phyloP scores from a whole-genome alignment of 352 stramenopile genomes.

The Bremia lactucae region DNA sequence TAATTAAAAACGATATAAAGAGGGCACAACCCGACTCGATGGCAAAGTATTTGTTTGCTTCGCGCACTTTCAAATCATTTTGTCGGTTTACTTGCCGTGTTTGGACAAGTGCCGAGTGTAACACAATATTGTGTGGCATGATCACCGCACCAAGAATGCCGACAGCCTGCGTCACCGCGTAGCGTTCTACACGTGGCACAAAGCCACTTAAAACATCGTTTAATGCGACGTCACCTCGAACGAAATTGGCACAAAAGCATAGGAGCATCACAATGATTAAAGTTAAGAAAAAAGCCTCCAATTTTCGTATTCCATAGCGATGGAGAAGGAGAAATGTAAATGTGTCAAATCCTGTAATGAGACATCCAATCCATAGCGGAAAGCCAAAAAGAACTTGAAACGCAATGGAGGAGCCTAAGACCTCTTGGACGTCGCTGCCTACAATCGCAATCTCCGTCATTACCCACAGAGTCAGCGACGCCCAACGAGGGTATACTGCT shows the following conservation, averaged over 20 bases:
- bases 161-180: conserved; percentile 76
- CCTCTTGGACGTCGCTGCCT: conserved; percentile 86
- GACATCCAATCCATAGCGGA: conserved; percentile 83
- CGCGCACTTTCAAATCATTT: conserved; percentile 48
- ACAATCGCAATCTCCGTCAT: conserved; percentile 92
- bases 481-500: conserved; percentile 62
- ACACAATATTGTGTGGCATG: conserved; percentile 95
- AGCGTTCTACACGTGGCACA: conserved; percentile 55
- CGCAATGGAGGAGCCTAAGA: conserved; percentile 86
- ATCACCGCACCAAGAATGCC: conserved; percentile 91
- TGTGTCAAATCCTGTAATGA: conserved; percentile 84
- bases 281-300: conserved; percentile 88
- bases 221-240: conserved; percentile 58
- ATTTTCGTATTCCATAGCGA: conserved; percentile 86
- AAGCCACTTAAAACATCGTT: conserved; percentile 74
- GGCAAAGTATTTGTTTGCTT: conserved; percentile 91
- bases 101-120: conserved; percentile 89
- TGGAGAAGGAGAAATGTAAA: conserved; percentile 93
- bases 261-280: conserved; percentile 91
- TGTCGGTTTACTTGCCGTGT: conserved; percentile 40
- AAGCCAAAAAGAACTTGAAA: conserved; percentile 87
- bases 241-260: conserved; percentile 89
- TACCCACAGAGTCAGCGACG: conserved; percentile 77
- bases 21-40: conserved; percentile 88
- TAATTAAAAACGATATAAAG: conserved; percentile 92